Percentiles rank a stretch among this genome's conserved stretches.
Conservation (phyloP, 2,329 filamentous ascomycete species). For the Thielaviopsis ethacetica region DNA sequence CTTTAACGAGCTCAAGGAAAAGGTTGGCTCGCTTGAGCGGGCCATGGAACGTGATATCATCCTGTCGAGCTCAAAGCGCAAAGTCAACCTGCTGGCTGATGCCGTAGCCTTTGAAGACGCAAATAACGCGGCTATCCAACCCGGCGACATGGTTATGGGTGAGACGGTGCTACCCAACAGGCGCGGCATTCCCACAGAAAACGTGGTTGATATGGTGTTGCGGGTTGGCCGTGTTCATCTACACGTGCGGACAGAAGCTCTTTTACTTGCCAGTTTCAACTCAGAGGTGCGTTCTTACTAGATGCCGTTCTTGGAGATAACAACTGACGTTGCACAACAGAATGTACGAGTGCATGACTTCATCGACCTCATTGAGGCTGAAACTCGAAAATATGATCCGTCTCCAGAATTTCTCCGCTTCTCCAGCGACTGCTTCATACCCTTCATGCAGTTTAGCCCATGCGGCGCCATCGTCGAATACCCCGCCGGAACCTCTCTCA, state of each 20-base stretch:
- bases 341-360: not conserved
- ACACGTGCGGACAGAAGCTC: conserved; percentile 57
- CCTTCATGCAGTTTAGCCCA: conserved; percentile 52
- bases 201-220: conserved; percentile 56
- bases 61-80: conserved; percentile 19
- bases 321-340: not conserved
- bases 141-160: conserved; percentile 43
- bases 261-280: conserved; percentile 51
- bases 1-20: conserved; percentile 63
- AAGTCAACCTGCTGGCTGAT: conserved; percentile 24
- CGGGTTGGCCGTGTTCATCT: conserved; percentile 56
- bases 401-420: conserved; percentile 44
- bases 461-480: conserved; percentile 37
- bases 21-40: conserved; percentile 55
- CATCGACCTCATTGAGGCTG: not conserved
- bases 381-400: not conserved
- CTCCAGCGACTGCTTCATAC: conserved; percentile 48
- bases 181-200: conserved; percentile 41
- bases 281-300: conserved; percentile 40
- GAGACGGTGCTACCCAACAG: conserved; percentile 20
- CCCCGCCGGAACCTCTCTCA: conserved; percentile 25
- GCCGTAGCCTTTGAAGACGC: conserved; percentile 40
- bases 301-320: not conserved
- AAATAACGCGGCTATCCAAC: conserved; percentile 43
- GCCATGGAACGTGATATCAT: conserved; percentile 53